Evolutionary conservation across 1,139 yeast genomes (phyloP).

Genomic region (Kodamaea sp.): DNA sequence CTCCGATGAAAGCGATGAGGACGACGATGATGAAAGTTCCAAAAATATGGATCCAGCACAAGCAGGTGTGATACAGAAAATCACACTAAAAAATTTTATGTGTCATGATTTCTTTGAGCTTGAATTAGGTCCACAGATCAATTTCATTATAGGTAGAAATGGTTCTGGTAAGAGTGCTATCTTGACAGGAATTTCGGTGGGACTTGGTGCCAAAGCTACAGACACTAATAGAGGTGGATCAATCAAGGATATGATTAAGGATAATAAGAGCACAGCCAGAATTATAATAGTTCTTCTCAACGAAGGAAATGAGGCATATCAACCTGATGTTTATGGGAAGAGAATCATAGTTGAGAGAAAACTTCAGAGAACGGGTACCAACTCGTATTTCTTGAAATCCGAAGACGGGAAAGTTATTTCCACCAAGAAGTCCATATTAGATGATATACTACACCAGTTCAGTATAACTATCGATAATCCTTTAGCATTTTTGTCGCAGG

Average conservation of each 20-base stretch:
- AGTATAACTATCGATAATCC: constrained; percentile 88
- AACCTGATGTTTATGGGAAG: constrained; percentile 65
- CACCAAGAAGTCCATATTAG: constrained; percentile 63
- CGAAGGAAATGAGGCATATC: constrained; percentile 64
- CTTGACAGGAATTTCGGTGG: constrained; percentile 85
- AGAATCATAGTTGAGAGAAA: constrained; percentile 71
- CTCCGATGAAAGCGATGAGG: constrained; percentile 8
- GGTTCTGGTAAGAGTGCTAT: constrained; percentile 97
- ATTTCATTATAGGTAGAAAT: constrained; percentile 90
- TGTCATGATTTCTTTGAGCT: constrained; percentile 82
- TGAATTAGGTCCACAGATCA: constrained; percentile 78
- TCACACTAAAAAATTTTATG: constrained; percentile 69
- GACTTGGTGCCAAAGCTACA: constrained; percentile 93
- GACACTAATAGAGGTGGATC: constrained; percentile 84
- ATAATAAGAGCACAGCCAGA: constrained; percentile 69
- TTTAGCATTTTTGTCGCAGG: constrained; percentile 90
- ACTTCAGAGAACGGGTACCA: constrained; percentile 53
- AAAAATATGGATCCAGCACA: constrained; percentile 33
- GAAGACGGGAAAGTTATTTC: constrained; percentile 55
- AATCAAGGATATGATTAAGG: constrained; percentile 69
- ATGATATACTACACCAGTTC: constrained; percentile 66
- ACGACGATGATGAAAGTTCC: constrained; percentile 17
- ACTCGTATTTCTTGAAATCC: constrained; percentile 55
- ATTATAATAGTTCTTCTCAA: constrained; percentile 62
- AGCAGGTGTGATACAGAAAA: constrained; percentile 58